Conservation (phyloP, 441 rosid species). For the Pelargonium exstipulatum region DNA sequence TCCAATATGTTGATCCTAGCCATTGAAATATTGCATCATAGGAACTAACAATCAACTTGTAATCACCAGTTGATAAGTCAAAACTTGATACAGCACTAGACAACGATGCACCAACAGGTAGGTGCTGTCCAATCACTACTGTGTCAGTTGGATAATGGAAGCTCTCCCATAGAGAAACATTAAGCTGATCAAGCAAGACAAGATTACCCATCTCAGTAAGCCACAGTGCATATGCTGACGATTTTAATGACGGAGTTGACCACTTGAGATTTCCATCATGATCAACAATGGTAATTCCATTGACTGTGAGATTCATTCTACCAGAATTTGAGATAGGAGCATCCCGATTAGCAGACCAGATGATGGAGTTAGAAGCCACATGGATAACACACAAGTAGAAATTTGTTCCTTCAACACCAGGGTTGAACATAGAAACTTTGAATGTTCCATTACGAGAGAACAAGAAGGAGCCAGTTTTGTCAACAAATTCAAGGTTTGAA, state of each 20-base stretch:
- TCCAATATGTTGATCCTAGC: slow-evolving; percentile 62
- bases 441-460: slow-evolving; percentile 49
- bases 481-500: slow-evolving; percentile 45
- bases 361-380: slow-evolving; percentile 42
- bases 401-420: slow-evolving; percentile 32
- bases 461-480: slow-evolving; percentile 59
- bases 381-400: slow-evolving; percentile 73
- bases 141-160: slow-evolving; percentile 67
- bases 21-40: slow-evolving; percentile 53
- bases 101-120: slow-evolving; percentile 34
- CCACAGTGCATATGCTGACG: slow-evolving; percentile 41
- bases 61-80: slow-evolving; percentile 55
- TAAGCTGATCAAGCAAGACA: slow-evolving; percentile 49
- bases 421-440: slow-evolving; percentile 60
- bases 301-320: slow-evolving; percentile 41
- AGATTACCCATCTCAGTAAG: slow-evolving; percentile 73
- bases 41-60: slow-evolving; percentile 39
- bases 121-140: slow-evolving; percentile 56
- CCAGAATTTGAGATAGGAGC: slow-evolving; percentile 59
- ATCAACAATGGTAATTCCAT: slow-evolving; percentile 55
- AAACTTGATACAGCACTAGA: slow-evolving; percentile 39
- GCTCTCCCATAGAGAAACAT: slow-evolving; percentile 73
- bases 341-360: slow-evolving; percentile 79
- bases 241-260: slow-evolving; percentile 56
- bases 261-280: slow-evolving; percentile 38